Evolutionary conservation across 768 basidiomycete species (phyloP), one percentile per base, ranked within the genome.

Genomic region (Suillus lakei): DNA sequence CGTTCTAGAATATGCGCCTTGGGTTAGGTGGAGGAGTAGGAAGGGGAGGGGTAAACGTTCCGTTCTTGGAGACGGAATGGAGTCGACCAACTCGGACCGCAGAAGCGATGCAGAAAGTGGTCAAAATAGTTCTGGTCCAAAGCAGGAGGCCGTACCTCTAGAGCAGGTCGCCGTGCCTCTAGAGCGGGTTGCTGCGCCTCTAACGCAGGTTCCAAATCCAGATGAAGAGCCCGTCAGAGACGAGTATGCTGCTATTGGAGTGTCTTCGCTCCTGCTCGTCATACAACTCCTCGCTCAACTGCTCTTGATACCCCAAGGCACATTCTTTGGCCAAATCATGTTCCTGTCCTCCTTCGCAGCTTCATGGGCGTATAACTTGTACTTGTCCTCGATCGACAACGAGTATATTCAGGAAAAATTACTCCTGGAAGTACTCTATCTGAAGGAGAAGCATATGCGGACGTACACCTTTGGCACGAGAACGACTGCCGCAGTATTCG

Each of bases 291-390:
- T 79, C 18, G 61, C 68, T 16, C 78, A 80, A 65, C 67, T 78
- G 3, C 69, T 79, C 56, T 72, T 79, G 43, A 77, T 79, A 13
- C 78, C 78, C 3, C 78, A 80, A 58, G 74, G 69, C 15, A 51
- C 61, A 8, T 69, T 79, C 39, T 77, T 79, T 10, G 78, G 79
- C 18, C 78, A 79, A 61, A 67, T 76, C 61, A 64, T 79, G 74
- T 80, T 79, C 64, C 62, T 79, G 36, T 54, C 60, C 1, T 68
- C 78, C 1, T 70, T 79, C 15, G 78, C 71, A 21, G 70, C 68
- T 15, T 79, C 78, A 1, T 77, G 78, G 51, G 28, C 16, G 6
- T 79, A 80, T 62, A 78, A 79, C 39, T 51, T 75, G 0, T 76
- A 64, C 30, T 68, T 80, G 59, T 68, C 63, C 6, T 74, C 74